phyloP scores from a whole-genome alignment of 352 stramenopile species.

The Globisporangium ultimum region DNA sequence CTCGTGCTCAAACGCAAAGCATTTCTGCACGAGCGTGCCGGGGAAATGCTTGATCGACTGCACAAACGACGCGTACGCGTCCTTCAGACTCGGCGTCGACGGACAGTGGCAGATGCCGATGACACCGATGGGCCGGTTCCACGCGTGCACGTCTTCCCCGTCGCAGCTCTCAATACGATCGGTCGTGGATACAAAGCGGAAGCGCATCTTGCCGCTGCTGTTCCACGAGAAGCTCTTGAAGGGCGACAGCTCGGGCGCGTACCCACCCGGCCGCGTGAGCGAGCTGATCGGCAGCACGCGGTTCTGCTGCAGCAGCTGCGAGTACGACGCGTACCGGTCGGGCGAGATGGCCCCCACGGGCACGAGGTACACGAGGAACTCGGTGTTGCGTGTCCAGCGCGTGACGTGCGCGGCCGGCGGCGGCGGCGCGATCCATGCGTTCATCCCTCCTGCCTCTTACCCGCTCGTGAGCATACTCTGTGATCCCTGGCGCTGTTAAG shows the following conservation, averaged over 20 bases:
- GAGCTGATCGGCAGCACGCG: slow-evolving; percentile 55
- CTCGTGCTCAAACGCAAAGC: slow-evolving; percentile 81
- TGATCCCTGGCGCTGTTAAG: background rate
- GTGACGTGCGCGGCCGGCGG: slow-evolving; percentile 21
- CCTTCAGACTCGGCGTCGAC: slow-evolving; percentile 46
- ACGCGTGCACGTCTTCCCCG: slow-evolving; percentile 74
- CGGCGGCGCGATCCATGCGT: slow-evolving; percentile 26
- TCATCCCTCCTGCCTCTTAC: slow-evolving; percentile 14
- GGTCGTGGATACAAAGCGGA: slow-evolving; percentile 69
- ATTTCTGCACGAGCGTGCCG: slow-evolving; percentile 70
- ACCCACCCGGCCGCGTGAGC: slow-evolving; percentile 71
- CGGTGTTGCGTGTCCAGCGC: slow-evolving; percentile 56
- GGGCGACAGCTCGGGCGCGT: slow-evolving; percentile 76
- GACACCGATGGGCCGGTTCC: slow-evolving; percentile 65
- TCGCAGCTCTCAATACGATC: slow-evolving; percentile 54
- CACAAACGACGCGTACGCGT: slow-evolving; percentile 67
- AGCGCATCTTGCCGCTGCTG: slow-evolving; percentile 45
- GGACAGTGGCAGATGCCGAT: slow-evolving; percentile 81
- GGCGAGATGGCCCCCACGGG: slow-evolving; percentile 63
- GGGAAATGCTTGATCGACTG: slow-evolving; percentile 62
- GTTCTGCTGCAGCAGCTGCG: slow-evolving; percentile 54
- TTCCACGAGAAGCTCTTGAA: slow-evolving; percentile 76
- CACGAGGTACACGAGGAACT: slow-evolving; percentile 84
- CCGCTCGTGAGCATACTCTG: background rate
- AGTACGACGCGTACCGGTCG: slow-evolving; percentile 57